Percentiles rank a stretch among this genome's conserved stretches.
Conservation (phyloP, 441 rosid species). For the Gossypium gossypioides region DNA sequence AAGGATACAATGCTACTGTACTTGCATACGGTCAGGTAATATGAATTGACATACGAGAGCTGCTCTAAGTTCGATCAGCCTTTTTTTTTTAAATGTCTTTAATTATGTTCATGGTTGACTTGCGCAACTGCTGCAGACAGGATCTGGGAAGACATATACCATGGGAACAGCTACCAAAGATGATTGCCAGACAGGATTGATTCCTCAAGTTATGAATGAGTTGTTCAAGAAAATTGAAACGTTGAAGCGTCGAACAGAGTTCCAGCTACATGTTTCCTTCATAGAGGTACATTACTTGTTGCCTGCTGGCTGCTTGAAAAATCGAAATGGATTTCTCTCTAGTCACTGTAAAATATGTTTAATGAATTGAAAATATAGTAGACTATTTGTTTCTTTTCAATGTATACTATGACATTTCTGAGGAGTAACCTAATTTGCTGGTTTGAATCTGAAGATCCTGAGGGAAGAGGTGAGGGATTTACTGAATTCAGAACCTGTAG, state of each 20-base stretch:
- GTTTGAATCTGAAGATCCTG: slow-evolving; percentile 37
- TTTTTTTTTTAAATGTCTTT: not conserved
- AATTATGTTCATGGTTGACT: slow-evolving; percentile 1
- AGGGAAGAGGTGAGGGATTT: slow-evolving; percentile 66
- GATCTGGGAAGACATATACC: slow-evolving; percentile 68
- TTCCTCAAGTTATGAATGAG: slow-evolving; percentile 46
- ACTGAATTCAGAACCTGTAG: slow-evolving; percentile 37
- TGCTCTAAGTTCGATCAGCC: not conserved
- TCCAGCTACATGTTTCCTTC: slow-evolving; percentile 55
- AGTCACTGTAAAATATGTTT: not conserved
- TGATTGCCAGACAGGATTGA: slow-evolving; percentile 39
- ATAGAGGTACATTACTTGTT: slow-evolving; percentile 36
- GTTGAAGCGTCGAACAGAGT: slow-evolving; percentile 32
- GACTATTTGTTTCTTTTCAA: not conserved
- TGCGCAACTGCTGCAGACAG: slow-evolving; percentile 40
- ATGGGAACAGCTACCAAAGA: slow-evolving; percentile 58
- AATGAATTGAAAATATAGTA: not conserved
- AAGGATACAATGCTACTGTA: slow-evolving; percentile 56
- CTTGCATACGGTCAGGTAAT: slow-evolving; percentile 60
- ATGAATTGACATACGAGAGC: not conserved
- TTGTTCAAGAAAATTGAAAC: slow-evolving; percentile 41
- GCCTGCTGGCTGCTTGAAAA: not conserved
- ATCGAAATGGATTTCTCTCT: not conserved
- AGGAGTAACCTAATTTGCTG: slow-evolving; percentile 14
- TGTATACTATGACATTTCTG: not conserved